A percentile compares a stretch with the other conserved stretches of the same genome.
Conservation (phyloP, 768 basidiomycete species). For the Russula ochroleuca region DNA sequence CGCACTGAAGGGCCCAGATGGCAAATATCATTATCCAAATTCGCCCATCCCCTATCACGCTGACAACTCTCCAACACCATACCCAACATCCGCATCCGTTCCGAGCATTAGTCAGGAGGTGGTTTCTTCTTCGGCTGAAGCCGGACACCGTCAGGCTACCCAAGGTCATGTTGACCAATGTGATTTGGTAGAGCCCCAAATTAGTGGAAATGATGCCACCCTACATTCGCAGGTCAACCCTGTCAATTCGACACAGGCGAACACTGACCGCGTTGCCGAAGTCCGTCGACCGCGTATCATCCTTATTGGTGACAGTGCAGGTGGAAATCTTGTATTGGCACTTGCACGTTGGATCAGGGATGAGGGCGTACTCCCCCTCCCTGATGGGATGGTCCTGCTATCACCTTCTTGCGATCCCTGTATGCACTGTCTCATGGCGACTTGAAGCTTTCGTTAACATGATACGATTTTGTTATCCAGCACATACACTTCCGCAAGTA, state of each 20-base stretch:
- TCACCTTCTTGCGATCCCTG: slow-evolving; percentile 41
- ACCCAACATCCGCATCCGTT: background rate
- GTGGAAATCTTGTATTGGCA: slow-evolving; percentile 50
- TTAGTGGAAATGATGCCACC: slow-evolving; percentile 24
- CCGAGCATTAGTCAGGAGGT: background rate
- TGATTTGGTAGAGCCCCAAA: slow-evolving; percentile 12
- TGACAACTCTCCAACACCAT: background rate
- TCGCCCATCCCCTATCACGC: slow-evolving; percentile 26
- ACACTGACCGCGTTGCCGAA: slow-evolving; percentile 24
- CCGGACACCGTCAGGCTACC: background rate
- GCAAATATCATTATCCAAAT: slow-evolving; percentile 28
- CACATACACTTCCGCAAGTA: slow-evolving; percentile 47
- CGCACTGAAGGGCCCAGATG: slow-evolving; percentile 28
- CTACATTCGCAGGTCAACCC: background rate
- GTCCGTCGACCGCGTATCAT: slow-evolving; percentile 35
- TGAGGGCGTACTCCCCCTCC: slow-evolving; percentile 43
- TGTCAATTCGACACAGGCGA: background rate
- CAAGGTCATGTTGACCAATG: background rate
- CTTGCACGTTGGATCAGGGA: slow-evolving; percentile 52
- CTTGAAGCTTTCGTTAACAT: background rate
- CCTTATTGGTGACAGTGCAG: slow-evolving; percentile 53
- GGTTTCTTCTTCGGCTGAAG: background rate
- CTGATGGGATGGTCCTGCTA: slow-evolving; percentile 45
- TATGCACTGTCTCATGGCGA: slow-evolving; percentile 22
- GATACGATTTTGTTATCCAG: slow-evolving; percentile 27